phyloP scores from a whole-genome alignment of 2,329 filamentous ascomycete genomes.

The Aureobasidium pullulans region DNA sequence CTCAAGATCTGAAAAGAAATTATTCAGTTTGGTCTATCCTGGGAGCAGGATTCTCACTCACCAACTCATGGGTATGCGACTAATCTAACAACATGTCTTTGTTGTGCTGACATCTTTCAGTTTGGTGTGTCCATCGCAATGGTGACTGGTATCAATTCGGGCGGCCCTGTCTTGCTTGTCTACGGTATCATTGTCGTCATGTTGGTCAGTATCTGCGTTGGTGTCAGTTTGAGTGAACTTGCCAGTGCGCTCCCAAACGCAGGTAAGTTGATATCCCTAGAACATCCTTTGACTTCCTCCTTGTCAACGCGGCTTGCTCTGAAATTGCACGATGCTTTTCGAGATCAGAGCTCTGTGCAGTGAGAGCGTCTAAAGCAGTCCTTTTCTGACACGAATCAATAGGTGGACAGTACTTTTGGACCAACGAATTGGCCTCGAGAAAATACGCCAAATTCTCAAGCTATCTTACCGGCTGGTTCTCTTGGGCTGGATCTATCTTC shows the following conservation, averaged over 20 bases:
- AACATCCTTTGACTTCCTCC: too few species aligned
- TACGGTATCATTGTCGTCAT: conserved; percentile 44
- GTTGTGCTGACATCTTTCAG: not conserved
- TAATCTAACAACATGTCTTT: not conserved
- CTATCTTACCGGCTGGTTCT: conserved; percentile 45
- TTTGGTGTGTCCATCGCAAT: conserved; percentile 44
- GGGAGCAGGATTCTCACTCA: conserved; percentile 45
- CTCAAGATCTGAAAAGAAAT: conserved; percentile 41
- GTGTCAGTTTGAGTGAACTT: conserved; percentile 39
- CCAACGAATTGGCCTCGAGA: conserved; percentile 40
- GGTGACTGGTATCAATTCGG: conserved; percentile 44
- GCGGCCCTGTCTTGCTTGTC: conserved; percentile 42
- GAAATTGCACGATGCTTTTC: too few species aligned
- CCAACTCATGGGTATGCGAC: conserved; percentile 43
- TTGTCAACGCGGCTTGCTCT: too few species aligned
- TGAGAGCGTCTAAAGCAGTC: too few species aligned
- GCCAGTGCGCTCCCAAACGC: conserved; percentile 44
- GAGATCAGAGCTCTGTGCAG: too few species aligned
- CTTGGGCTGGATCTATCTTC: conserved; percentile 49
- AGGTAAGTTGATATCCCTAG: not conserved
- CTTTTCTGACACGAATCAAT: not conserved
- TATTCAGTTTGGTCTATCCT: conserved; percentile 43
- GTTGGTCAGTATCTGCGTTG: conserved; percentile 40
- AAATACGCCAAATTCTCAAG: conserved; percentile 39
- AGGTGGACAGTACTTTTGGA: conserved; percentile 47